phyloP scores from a whole-genome alignment of 768 basidiomycete genomes.

The Glaciozyma antarctica region DNA sequence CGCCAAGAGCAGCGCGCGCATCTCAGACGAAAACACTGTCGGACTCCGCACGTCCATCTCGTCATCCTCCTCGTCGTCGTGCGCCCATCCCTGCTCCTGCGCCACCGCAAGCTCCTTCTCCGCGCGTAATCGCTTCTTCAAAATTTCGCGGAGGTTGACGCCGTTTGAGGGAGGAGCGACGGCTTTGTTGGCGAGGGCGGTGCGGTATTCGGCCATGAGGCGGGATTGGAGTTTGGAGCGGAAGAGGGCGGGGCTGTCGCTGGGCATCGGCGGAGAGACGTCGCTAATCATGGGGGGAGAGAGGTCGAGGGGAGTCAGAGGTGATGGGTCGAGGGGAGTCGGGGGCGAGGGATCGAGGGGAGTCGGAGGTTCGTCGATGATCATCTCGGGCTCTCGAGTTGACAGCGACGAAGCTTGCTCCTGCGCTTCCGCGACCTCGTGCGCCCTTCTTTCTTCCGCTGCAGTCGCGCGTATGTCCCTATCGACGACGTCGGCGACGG shows the following conservation, averaged over 20 bases:
- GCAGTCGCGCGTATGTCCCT: background rate
- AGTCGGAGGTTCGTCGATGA: background rate
- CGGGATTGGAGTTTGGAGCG: conserved; percentile 17
- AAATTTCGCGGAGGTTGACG: background rate
- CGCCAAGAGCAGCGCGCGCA: conserved; percentile 16
- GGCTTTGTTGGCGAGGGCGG: conserved; percentile 8
- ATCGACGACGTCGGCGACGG: background rate
- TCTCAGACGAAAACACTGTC: conserved; percentile 15
- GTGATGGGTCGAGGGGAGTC: background rate
- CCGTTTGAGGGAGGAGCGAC: background rate
- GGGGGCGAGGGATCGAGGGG: no score
- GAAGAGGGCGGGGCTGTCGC: background rate
- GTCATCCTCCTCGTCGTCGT: background rate
- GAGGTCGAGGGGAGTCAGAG: background rate
- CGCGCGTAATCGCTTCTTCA: conserved; percentile 5
- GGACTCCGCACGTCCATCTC: background rate
- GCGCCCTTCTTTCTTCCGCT: background rate
- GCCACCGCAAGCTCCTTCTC: conserved; percentile 10
- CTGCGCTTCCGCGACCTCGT: background rate
- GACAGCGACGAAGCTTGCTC: no score
- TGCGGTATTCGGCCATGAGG: conserved; percentile 25
- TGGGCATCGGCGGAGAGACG: no score
- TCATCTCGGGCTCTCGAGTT: no score
- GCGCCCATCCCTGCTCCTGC: background rate
- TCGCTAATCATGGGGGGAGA: no score